Evolutionary conservation across 352 stramenopile species (phyloP), one percentile per base, ranked within the genome.

Genomic region (Phytophthora parvispora): DNA sequence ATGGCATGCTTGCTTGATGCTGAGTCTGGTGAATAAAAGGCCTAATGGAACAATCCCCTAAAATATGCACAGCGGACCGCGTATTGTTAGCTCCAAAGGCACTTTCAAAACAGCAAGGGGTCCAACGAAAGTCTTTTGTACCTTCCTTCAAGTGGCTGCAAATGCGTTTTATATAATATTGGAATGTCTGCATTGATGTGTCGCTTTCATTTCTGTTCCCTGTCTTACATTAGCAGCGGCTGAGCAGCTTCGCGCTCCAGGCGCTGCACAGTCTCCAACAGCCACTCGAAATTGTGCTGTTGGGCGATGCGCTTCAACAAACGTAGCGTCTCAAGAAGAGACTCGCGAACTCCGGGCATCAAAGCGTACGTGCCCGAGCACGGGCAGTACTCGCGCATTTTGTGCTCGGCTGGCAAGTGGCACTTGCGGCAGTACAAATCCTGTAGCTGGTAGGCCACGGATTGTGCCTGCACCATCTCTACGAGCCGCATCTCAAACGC

Each of bases 361-460:
- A 91, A 62, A 5, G 57, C 73, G 61, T 84, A 95, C 16, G 81
- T 84, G 28, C 91, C 91, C 8, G 90, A 94, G 64, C 91, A 97
- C 4, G 74, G 60, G 63, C 91, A 97, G 56, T 95, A 93, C 50
- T 88, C 72, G 9, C 77, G 78, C 77, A 97, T 85, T 58, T 91
- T 91, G 74, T 91, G 70, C 61, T 94, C 87, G 28, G 77, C 81
- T 6, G 92, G 87, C 6, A 96, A 74, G 9, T 67, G 67, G 55
- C 91, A 97, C 61, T 97, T 97, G 42, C 56, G 36, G 74, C 92
- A 98, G 42, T 89, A 83, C 22, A 97, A 51, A 60, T 98, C 92
- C 71, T 99, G 96, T 27, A 99, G 77, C 71, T 99, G 95, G 68
- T 98, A 99, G 36, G 94, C 89, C 38, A 98, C 80, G 16, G 92